These are phyloP conservation scores for Saccharomycopsis sp. DNA, from an alignment of 805 yeast species.

Conservation along the genomic window DNA sequence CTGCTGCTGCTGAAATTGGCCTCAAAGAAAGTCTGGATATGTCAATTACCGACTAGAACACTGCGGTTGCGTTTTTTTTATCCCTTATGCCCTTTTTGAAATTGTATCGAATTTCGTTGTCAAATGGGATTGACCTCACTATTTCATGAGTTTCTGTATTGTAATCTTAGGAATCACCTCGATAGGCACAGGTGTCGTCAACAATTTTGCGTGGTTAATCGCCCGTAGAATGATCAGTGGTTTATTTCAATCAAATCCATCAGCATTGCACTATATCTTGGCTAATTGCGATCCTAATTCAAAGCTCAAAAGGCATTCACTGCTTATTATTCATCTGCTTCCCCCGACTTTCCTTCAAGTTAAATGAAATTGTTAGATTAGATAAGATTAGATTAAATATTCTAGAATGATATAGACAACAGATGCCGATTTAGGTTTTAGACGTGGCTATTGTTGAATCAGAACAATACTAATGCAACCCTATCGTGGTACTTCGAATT, in stretches of 20 bases:
- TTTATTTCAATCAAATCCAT: slow-evolving; percentile 18
- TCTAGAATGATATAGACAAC: too few relatives aligned
- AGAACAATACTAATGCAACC: too few relatives aligned
- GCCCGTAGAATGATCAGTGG: slow-evolving; percentile 18
- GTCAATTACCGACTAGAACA: slow-evolving; percentile 13
- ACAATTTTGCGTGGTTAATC: slow-evolving; percentile 16
- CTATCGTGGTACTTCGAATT: too few relatives aligned
- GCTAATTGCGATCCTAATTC: slow-evolving; percentile 19
- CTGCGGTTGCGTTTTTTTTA: slow-evolving; percentile 18
- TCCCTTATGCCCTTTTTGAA: slow-evolving; percentile 20
- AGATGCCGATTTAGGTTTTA: too few relatives aligned
- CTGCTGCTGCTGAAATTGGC: slow-evolving; percentile 17
- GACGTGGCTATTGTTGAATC: too few relatives aligned
- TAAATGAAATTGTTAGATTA: too few relatives aligned
- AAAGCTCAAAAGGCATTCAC: slow-evolving; percentile 19
- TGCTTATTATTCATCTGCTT: slow-evolving; percentile 18
- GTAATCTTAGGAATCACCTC: slow-evolving; percentile 19
- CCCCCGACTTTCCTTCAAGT: too few relatives aligned
- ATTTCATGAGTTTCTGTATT: slow-evolving; percentile 20
- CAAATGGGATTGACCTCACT: slow-evolving; percentile 20
- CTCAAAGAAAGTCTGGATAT: slow-evolving; percentile 12
- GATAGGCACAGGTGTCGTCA: slow-evolving; percentile 15
- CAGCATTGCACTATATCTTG: slow-evolving; percentile 18
- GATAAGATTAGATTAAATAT: too few relatives aligned
- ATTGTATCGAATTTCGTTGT: slow-evolving; percentile 15